A percentile compares a stretch with the other conserved stretches of the same genome.
Conservation (phyloP, 176 grass and related monocot genomes). For the Rhipidocladum racemiflorum region DNA sequence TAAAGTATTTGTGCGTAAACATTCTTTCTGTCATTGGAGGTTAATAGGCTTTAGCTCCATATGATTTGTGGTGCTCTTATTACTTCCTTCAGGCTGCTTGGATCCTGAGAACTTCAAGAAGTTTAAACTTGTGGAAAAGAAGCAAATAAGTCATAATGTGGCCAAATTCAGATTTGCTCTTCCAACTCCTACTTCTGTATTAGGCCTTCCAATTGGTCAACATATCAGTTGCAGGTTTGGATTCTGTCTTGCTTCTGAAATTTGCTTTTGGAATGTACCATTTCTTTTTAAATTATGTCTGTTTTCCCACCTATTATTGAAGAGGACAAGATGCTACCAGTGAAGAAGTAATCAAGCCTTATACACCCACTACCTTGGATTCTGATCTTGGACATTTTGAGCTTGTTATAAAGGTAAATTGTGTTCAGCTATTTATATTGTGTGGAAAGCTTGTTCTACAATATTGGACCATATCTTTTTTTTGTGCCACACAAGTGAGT, state of each 20-base stretch:
- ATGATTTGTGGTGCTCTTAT: neutral
- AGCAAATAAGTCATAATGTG: slow-evolving; percentile 84
- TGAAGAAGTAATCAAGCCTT: slow-evolving; percentile 95
- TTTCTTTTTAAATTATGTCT: neutral
- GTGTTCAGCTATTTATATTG: neutral
- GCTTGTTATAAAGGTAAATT: slow-evolving; percentile 81
- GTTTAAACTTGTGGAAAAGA: slow-evolving; percentile 90
- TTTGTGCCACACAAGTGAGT: neutral
- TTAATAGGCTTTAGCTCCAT: neutral
- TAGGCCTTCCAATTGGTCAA: slow-evolving; percentile 89
- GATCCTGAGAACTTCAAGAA: slow-evolving; percentile 87
- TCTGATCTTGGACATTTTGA: slow-evolving; percentile 92
- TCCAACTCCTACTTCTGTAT: slow-evolving; percentile 61
- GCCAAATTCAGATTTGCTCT: slow-evolving; percentile 87
- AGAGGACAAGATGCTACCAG: slow-evolving; percentile 81
- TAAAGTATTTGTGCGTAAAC: neutral
- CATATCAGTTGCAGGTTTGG: slow-evolving; percentile 95
- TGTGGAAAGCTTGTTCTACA: neutral
- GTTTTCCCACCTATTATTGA: slow-evolving; percentile 19
- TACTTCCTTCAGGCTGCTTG: slow-evolving; percentile 47
- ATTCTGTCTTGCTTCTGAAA: neutral
- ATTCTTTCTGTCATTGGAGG: neutral
- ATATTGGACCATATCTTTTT: neutral
- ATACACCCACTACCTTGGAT: slow-evolving; percentile 95
- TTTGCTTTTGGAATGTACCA: neutral